Conservation (phyloP, 2,329 filamentous ascomycete genomes). For the Calonectria pseudoreteaudii region DNA sequence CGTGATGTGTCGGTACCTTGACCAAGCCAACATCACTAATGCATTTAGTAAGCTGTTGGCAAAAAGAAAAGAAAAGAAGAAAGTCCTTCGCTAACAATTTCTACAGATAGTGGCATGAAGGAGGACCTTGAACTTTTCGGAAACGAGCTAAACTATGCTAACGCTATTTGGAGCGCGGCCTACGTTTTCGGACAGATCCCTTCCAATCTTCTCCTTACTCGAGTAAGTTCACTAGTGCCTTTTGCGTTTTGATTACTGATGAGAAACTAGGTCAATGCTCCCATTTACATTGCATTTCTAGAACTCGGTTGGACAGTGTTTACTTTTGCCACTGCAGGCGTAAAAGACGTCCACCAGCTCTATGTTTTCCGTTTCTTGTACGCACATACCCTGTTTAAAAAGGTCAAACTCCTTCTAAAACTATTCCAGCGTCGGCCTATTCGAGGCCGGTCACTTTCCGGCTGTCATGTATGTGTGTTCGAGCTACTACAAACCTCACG, state of each 20-base stretch:
- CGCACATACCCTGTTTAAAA: not conserved
- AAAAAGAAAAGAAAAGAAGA: not conserved
- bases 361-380: constrained; percentile 13
- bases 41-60: not conserved
- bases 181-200: constrained; percentile 3
- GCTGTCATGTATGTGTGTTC: constrained; percentile 9
- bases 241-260: not conserved
- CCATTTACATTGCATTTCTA: constrained; percentile 3
- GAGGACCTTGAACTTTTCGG: constrained; percentile 1
- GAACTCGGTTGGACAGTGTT: not conserved
- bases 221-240: not conserved
- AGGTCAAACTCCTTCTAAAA: not conserved
- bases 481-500: constrained; percentile 3
- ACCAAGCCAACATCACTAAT: constrained; percentile 7
- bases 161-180: not conserved
- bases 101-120: constrained; percentile 2
- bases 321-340: not conserved
- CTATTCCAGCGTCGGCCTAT: not conserved
- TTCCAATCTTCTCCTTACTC: not conserved
- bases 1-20: constrained; percentile 5
- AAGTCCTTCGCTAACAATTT: not conserved
- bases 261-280: not conserved
- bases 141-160: constrained; percentile 10
- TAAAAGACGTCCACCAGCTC: not conserved
- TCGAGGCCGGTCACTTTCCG: constrained; percentile 6